Evolutionary conservation across 805 yeast species (phyloP), one percentile per base, ranked within the genome.

Genomic region (Cyberlindnera japonica): DNA sequence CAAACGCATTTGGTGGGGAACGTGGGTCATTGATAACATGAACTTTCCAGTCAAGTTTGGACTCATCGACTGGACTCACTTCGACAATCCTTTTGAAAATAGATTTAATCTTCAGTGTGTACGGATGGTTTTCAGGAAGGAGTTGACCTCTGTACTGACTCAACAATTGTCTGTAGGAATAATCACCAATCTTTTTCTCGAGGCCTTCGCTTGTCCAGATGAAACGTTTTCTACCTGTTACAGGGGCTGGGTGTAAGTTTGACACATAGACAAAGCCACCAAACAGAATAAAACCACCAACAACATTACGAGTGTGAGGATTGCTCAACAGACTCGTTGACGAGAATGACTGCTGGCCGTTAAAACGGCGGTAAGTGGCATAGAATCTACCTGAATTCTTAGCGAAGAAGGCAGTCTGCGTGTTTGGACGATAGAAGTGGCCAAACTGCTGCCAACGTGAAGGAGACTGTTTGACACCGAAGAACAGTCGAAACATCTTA

Each of bases 1-100:
- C 96, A 64, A 93, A 91, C 1, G 99, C 99, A 64, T 93, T 93
- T 3, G 99, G 98, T 13, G 95, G 90, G n/a, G 71, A 71, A 24
- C 63, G 63, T 2, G 83, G 77, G 42, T 78, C 82, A 47, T 82
- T 75, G 16, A 87, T 81, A 17, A 93, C 84, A 57, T 87, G 87
- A 21, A 93, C 77, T 48, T 75, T 68, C 98, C 99, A 93, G 30
- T 81, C 70, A 12, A 61, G 49, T 1, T 55, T 43, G 2, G 50
- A 25, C 6, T 64, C 61, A 20, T 67, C 54, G 1, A 64, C 48
- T 50, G 67, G 59, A 1, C 87, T 82, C 7, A 80, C 77, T 9
- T 68, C 62, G 9, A 91, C 73, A 17, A 93, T 66, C 46, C 77
- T 71, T 33, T 68, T 56, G 78, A 93, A 85, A 10, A 91, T 70